These are phyloP conservation scores for Graphilbum ipis-grandicollis DNA, from an alignment of 2,329 filamentous ascomycete species.

Conservation along the genomic window DNA sequence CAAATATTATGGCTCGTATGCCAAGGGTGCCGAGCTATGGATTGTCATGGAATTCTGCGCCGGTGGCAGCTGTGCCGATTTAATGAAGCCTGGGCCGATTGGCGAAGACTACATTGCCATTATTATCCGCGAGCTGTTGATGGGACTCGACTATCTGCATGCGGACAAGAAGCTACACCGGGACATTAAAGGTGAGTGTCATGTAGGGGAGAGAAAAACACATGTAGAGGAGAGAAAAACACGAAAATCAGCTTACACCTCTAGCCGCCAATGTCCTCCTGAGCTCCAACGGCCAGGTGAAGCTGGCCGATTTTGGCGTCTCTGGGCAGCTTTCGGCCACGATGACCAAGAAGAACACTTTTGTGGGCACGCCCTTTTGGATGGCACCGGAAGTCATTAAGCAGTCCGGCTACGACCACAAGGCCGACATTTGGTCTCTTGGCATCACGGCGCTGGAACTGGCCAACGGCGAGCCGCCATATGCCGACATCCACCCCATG, in stretches of 20 bases:
- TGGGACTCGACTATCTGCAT: constrained; percentile 86
- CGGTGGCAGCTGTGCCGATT: constrained; percentile 84
- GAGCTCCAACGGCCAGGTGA: constrained; percentile 82
- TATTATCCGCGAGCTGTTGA: constrained; percentile 73
- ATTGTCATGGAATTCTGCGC: constrained; percentile 99
- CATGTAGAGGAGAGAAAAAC: no score
- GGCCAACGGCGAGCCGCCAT: constrained; percentile 82
- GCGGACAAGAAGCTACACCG: constrained; percentile 90
- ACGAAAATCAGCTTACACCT: not conserved
- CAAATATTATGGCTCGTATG: constrained; percentile 92
- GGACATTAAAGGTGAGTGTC: constrained; percentile 68
- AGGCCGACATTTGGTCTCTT: constrained; percentile 94
- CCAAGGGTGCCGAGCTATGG: constrained; percentile 93
- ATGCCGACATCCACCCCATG: constrained; percentile 96
- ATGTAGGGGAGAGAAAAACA: no score
- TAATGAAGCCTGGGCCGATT: constrained; percentile 86
- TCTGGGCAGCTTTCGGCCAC: constrained; percentile 91
- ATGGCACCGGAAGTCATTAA: constrained; percentile 99
- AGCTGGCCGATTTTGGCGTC: constrained; percentile 92
- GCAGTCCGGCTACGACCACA: constrained; percentile 94
- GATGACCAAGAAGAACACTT: constrained; percentile 99
- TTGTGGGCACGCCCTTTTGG: constrained; percentile 97
- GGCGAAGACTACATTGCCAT: constrained; percentile 95
- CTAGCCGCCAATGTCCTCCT: constrained; percentile 84
- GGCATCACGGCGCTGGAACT: constrained; percentile 89